Percentiles rank a stretch among this genome's conserved stretches.
Evolutionary conservation across 768 basidiomycete species (phyloP).

Genomic region (Aureoboletus auriporus): DNA sequence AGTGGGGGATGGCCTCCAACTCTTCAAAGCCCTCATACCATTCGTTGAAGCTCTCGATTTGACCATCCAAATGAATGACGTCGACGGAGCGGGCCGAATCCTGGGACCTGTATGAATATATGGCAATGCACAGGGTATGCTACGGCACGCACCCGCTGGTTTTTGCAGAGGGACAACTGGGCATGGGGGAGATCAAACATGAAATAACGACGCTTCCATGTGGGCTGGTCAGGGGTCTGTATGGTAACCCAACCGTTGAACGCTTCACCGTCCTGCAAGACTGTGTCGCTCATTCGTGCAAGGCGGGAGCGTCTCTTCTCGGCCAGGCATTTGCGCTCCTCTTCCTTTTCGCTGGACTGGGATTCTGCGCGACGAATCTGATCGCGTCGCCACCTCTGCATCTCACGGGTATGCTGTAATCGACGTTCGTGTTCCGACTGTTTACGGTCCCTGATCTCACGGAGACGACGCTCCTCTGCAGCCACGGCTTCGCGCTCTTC

Average conservation of each 20-base stretch:
- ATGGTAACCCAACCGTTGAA: slow-evolving; percentile 60
- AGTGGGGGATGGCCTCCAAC: slow-evolving; percentile 58
- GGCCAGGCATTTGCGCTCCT: slow-evolving; percentile 37
- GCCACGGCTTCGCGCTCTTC: slow-evolving; percentile 37
- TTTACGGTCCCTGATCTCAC: slow-evolving; percentile 47
- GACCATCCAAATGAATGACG: slow-evolving; percentile 43
- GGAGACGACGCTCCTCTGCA: slow-evolving; percentile 42
- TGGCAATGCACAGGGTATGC: neutral
- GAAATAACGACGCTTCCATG: slow-evolving; percentile 66
- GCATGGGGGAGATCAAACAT: slow-evolving; percentile 44
- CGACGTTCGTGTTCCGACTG: slow-evolving; percentile 44
- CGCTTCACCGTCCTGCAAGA: slow-evolving; percentile 40
- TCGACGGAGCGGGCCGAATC: slow-evolving; percentile 27
- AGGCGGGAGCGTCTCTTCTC: slow-evolving; percentile 37
- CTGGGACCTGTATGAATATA: slow-evolving; percentile 15
- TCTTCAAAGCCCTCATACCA: slow-evolving; percentile 70
- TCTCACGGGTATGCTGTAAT: slow-evolving; percentile 44
- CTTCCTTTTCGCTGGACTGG: slow-evolving; percentile 41
- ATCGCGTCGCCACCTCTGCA: slow-evolving; percentile 52
- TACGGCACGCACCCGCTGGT: slow-evolving; percentile 40
- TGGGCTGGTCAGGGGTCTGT: slow-evolving; percentile 48
- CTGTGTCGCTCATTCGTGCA: slow-evolving; percentile 43
- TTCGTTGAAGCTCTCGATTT: slow-evolving; percentile 47
- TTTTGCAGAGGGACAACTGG: slow-evolving; percentile 45
- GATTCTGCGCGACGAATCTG: slow-evolving; percentile 44